Evolutionary conservation across 352 stramenopile genomes (phyloP), one percentile per base, ranked within the genome.

Genomic region (Phytophthora citrophthora): DNA sequence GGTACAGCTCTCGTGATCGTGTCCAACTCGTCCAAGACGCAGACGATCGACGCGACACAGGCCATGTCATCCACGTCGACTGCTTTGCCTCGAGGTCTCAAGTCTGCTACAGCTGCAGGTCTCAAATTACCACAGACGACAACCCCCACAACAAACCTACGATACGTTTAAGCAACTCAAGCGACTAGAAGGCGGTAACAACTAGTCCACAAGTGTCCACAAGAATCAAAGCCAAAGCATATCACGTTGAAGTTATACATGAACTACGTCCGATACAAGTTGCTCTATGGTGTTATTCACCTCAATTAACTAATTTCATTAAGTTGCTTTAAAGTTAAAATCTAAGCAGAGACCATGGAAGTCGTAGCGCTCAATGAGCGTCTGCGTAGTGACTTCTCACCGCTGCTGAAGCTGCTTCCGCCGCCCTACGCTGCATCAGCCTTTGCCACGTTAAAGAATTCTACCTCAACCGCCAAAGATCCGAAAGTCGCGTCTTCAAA

Each of bases 31-130:
- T 89, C 74, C 32, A 87, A 82, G 64, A 92, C 73, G 9, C 86
- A 96, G 53, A 81, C 81, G n/a, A 93, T 96, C 54, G 81, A 97
- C 69, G 90, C 86, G 5, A 95, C 90, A 9, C 61, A 77, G 9
- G 87, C 86, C 43, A 90, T 96, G 70, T 76, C 79, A 15, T 58
- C 63, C 10, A 77, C 81, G 0, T 79, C 76, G 0, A 76, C 78
- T 5, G 54, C 68, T 32, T 60, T 88, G 34, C 81, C 78, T 27
- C 78, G 75, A 54, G 56, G 69, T 26, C 58, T 82, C 47, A 79
- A 68, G 8, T 75, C 68, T 1, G 52, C 63, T 12, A 77, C 50
- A 10, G 58, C 60, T 13, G 51, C 54, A 3, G 59, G 59, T 26
- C 24, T 74, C 11, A 71, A 68, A 16, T 31, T 71, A 15, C 65